Base-by-base conservation (phyloP, 2,329 filamentous ascomycete genomes). In the Verticillium tricorpus region DNA sequence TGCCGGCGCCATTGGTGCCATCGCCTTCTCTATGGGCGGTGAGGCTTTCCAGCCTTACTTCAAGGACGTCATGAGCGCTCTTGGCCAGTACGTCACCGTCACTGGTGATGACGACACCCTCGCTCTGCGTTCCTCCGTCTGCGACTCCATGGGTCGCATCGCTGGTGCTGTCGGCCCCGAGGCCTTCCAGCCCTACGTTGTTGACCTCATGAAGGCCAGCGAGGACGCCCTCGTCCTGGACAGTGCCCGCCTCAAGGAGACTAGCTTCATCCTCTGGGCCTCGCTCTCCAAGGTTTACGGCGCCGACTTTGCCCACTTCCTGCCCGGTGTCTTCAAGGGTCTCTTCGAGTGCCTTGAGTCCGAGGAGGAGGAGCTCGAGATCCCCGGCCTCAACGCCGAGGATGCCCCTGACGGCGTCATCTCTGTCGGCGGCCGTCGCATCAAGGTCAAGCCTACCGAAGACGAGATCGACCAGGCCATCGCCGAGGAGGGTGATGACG, bases 191-290 rank as follows among this genome's bases (percentile, higher is more conserved):
- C 91, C 91, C 15, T 98, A 94, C 72, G 93, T 98, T 39, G 83
- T 90, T 72, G 92, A 92, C 52, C 83, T 98, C 62, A 97, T 99
- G 91, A 85, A 89, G 70, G 90, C 94, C 15, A 97, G 92, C 67
- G 93, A 97, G 77, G 93, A 97, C 76, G 93, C 91, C 61, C 84
- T 98, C 2, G 83, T 90, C 69, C 87, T 99, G 2, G 93, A 92
- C 69, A 93, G 97, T 78, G 91, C 93, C 52, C 87, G 93, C 62
- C 87, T 98, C 59, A 91, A 93, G 76, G 95, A 99, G 81, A 97
- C 93, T 65, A 97, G 92, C 74, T 99, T 97, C 79, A 96, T 98
- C 65, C 84, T 99, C 60, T 99, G 95, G 94, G 93, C 92, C 67
- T 92, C 91, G 50, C 88, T 99, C 73, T 90, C 94, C 65, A 96